phyloP scores from a whole-genome alignment of 139 green algal species.

The Parachlorella kessleri region DNA sequence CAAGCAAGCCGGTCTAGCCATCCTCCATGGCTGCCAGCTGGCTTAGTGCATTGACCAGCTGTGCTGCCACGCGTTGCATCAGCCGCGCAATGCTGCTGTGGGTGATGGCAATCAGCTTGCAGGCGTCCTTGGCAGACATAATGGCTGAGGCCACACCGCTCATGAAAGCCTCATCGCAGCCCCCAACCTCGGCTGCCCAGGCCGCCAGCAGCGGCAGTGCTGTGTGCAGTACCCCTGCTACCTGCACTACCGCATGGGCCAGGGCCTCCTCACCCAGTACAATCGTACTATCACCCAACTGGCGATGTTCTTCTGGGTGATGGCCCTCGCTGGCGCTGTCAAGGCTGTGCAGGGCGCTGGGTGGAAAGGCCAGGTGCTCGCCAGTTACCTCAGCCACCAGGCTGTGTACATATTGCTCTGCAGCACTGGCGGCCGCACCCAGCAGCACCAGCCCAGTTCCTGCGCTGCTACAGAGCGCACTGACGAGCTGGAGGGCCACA shows the following conservation, averaged over 20 bases:
- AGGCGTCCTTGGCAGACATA: constrained; percentile 1
- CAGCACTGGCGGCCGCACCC: neutral
- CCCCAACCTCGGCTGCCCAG: neutral
- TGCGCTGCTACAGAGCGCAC: neutral
- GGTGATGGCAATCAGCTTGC: constrained; percentile 14
- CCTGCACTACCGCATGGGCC: neutral
- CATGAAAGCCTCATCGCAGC: neutral
- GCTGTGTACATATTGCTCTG: neutral
- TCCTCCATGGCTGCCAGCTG: neutral
- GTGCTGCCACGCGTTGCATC: constrained; percentile 26
- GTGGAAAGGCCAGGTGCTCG: neutral
- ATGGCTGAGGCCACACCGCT: neutral
- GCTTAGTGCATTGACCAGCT: constrained; percentile 6
- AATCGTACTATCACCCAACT: neutral
- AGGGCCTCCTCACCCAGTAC: neutral
- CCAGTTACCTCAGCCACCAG: constrained; percentile 1
- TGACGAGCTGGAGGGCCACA: neutral
- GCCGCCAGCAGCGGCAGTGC: constrained; percentile 7
- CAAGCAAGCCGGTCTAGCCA: neutral
- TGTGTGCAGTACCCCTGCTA: constrained; percentile 2
- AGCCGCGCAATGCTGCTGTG: constrained; percentile 6
- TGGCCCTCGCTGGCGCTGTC: neutral
- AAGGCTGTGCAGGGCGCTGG: neutral
- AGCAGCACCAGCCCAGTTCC: constrained; percentile 16
- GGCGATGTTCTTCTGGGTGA: neutral